Evolutionary conservation across 2,329 filamentous ascomycete genomes (phyloP).

Genomic region (Penicillium sp.): DNA sequence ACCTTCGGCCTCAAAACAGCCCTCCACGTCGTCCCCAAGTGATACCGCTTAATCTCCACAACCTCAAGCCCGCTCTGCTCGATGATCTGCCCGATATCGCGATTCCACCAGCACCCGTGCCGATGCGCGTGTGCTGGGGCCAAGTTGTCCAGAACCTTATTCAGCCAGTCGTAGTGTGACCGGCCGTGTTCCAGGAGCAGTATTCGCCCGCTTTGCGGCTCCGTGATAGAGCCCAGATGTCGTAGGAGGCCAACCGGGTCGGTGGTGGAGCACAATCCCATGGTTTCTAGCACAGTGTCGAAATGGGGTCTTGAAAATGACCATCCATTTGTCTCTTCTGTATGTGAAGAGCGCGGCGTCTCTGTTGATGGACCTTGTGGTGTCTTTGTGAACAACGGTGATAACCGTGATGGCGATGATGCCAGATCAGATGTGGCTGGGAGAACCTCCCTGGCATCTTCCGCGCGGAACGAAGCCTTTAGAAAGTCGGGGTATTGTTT

Average conservation of each 20-base stretch:
- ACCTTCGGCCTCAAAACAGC: slow-evolving; percentile 35
- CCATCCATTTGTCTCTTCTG: background rate
- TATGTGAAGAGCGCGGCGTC: background rate
- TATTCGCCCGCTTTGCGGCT: slow-evolving; percentile 39
- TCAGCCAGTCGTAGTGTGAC: slow-evolving; percentile 45
- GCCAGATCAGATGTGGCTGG: slow-evolving; percentile 4
- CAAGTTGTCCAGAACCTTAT: slow-evolving; percentile 44
- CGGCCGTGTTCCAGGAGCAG: slow-evolving; percentile 49
- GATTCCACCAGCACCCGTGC: slow-evolving; percentile 53
- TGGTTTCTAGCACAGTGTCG: slow-evolving; percentile 49
- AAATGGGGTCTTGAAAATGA: slow-evolving; percentile 25
- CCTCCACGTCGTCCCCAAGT: slow-evolving; percentile 48
- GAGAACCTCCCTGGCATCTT: slow-evolving; percentile 32
- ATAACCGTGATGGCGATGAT: background rate
- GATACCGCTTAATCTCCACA: slow-evolving; percentile 43
- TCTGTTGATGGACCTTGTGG: background rate
- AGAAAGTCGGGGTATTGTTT: slow-evolving; percentile 30
- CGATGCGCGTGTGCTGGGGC: slow-evolving; percentile 46
- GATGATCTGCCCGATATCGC: slow-evolving; percentile 48
- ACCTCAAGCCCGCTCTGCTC: slow-evolving; percentile 45
- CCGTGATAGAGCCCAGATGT: slow-evolving; percentile 37
- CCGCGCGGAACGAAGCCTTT: slow-evolving; percentile 30
- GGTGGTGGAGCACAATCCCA: slow-evolving; percentile 48
- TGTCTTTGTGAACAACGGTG: background rate
- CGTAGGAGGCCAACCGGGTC: slow-evolving; percentile 40